Conservation (phyloP, 345 rosid genomes). For the Abelmoschus esculentus region DNA sequence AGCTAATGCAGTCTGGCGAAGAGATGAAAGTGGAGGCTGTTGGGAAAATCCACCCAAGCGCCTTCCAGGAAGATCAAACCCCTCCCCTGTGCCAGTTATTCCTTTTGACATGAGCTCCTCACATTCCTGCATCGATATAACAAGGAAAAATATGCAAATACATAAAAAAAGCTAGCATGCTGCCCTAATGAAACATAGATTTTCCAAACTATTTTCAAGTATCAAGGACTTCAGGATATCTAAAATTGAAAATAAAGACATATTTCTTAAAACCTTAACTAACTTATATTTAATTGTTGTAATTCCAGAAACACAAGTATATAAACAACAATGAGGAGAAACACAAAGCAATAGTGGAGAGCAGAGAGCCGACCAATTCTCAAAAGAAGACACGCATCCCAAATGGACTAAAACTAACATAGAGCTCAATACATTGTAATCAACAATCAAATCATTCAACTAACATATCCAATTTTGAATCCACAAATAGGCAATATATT, state of each 20-base stretch:
- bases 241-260: background rate
- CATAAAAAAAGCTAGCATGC: background rate
- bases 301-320: too few relatives aligned
- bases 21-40: slow-evolving; percentile 61
- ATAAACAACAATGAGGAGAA: too few relatives aligned
- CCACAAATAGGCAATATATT: too few relatives aligned
- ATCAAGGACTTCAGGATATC: background rate
- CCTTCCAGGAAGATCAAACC: slow-evolving; percentile 75
- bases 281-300: background rate
- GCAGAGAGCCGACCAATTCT: background rate
- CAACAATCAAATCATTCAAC: background rate
- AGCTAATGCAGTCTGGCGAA: slow-evolving; percentile 44
- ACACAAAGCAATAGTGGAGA: too few relatives aligned
- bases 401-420: background rate
- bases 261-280: background rate
- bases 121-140: slow-evolving; percentile 50
- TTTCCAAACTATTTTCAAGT: background rate
- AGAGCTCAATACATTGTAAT: background rate
- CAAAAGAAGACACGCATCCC: background rate
- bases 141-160: slow-evolving; percentile 1
- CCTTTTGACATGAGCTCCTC: slow-evolving; percentile 72
- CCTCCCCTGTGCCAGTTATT: slow-evolving; percentile 57
- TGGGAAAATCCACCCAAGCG: slow-evolving; percentile 72
- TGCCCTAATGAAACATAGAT: background rate
- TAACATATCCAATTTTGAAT: too few relatives aligned